Conservation (phyloP, 2,329 filamentous ascomycete genomes). For the Phaeosphaeriaceae sp. region DNA sequence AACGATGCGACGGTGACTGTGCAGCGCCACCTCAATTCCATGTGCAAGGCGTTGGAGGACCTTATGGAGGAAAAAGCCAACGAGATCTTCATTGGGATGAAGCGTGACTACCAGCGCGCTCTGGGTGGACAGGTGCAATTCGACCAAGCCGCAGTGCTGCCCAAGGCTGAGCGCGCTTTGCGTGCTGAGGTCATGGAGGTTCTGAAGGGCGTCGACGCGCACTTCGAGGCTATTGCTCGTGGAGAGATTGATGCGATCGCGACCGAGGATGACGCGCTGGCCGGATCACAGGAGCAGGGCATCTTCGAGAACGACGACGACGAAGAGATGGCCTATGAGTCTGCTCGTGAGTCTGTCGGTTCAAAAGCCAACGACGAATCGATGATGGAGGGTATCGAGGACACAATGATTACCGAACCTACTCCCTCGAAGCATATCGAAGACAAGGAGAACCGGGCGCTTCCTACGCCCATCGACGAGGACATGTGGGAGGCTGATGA, state of each 20-base stretch:
- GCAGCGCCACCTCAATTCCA: conserved; percentile 47
- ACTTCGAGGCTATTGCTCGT: conserved; percentile 31
- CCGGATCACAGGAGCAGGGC: not conserved
- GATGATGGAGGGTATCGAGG: conserved; percentile 3
- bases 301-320: not conserved
- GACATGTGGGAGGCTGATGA: conserved; percentile 2
- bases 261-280: not conserved
- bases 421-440: conserved; percentile 1
- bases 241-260: conserved; percentile 17
- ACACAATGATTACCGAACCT: conserved; percentile 10
- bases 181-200: conserved; percentile 22
- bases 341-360: conserved; percentile 1
- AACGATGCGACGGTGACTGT: conserved; percentile 53
- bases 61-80: conserved; percentile 56
- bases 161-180: conserved; percentile 22
- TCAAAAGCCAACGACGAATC: conserved; percentile 8
- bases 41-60: conserved; percentile 54
- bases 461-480: not conserved
- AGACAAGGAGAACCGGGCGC: not conserved
- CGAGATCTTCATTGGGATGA: conserved; percentile 51
- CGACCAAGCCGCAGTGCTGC: conserved; percentile 8
- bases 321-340: conserved; percentile 12
- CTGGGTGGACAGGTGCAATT: conserved; percentile 32
- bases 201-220: conserved; percentile 24
- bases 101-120: conserved; percentile 48